Base-by-base conservation (phyloP, 257 asterid species). In the Ajuga chamaepitys region DNA sequence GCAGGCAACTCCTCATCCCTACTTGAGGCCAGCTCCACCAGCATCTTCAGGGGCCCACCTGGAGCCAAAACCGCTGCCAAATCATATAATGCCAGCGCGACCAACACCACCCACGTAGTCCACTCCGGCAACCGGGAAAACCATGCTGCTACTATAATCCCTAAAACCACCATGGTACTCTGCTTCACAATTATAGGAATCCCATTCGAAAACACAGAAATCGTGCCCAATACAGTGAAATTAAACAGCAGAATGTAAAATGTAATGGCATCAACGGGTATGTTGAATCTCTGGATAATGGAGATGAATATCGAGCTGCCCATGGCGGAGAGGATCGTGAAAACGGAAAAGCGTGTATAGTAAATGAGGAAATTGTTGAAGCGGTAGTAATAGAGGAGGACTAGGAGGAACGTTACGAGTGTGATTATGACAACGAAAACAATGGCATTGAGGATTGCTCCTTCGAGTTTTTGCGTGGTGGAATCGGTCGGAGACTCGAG, bases 1-100 rank as follows among this genome's bases (percentile, higher is more conserved):
- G 99, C 97, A 0, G 99, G 99, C 69, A 93, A 81, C 67, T 86
- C 95, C 75, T 93, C 99, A 2, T 84, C 89, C 73, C 97, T 67
- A 62, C 70, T 82, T 0, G 99, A 93, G 0, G 97, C 96, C 71
- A 93, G 74, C 77, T 93, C 99, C 64, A 93, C 97, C 76, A 93
- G 73, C 72, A 93, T 44, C 78, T 89, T 89, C 82, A 93, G 78
- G 0, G 99, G 99, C 40, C 99, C 99, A 6, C 97, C 97, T 0
- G 97, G 99, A 3, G 95, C 95, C 74, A 93, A 75, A 24, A 93
- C 99, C 0, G 99, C 96, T 1, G 81, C 95, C 42, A 93, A 70
- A 70, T 93, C 99, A 64, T 93, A 93, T 78, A 93, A 51, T 7
- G 97, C 97, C 81, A 93, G 34, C 3, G 96, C 95, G 74, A 89